Conservation (phyloP, 2,329 filamentous ascomycete species). For the Colletotrichum abscissum region DNA sequence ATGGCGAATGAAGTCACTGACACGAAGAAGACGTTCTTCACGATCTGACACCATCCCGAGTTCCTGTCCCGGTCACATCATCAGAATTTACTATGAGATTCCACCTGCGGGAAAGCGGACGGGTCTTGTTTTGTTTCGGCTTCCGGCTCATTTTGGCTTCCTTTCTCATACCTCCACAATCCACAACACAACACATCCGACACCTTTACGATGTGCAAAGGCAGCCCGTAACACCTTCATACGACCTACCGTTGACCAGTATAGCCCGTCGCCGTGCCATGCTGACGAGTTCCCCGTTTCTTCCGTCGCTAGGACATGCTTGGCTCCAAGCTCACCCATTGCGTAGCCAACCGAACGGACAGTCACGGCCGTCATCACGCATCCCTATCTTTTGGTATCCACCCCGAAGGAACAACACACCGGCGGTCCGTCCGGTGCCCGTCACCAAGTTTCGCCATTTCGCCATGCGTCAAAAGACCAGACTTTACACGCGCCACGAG, state of each 20-base stretch:
- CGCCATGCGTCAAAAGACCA: slow-evolving; percentile 6
- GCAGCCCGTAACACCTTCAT: background rate
- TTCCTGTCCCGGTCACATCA: slow-evolving; percentile 1
- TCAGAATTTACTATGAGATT: background rate
- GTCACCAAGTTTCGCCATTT: background rate
- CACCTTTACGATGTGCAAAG: background rate
- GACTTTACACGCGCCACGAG: slow-evolving; percentile 7
- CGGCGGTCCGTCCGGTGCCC: slow-evolving; percentile 18
- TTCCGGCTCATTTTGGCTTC: background rate
- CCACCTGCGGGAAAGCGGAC: background rate
- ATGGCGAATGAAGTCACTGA: slow-evolving; percentile 15
- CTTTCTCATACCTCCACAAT: background rate
- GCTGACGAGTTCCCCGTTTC: slow-evolving; percentile 3
- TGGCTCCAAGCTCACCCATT: slow-evolving; percentile 13
- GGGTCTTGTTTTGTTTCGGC: background rate
- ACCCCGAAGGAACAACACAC: background rate
- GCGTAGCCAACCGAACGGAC: slow-evolving; percentile 23
- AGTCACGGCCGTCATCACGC: background rate
- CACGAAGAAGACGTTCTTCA: background rate
- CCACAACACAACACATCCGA: background rate
- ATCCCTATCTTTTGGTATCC: background rate
- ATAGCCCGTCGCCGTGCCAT: background rate
- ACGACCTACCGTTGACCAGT: background rate
- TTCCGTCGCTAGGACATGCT: slow-evolving; percentile 14
- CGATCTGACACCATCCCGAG: slow-evolving; percentile 8